Evolutionary conservation across 768 basidiomycete genomes (phyloP).

Genomic region (Hydnum rufescens): DNA sequence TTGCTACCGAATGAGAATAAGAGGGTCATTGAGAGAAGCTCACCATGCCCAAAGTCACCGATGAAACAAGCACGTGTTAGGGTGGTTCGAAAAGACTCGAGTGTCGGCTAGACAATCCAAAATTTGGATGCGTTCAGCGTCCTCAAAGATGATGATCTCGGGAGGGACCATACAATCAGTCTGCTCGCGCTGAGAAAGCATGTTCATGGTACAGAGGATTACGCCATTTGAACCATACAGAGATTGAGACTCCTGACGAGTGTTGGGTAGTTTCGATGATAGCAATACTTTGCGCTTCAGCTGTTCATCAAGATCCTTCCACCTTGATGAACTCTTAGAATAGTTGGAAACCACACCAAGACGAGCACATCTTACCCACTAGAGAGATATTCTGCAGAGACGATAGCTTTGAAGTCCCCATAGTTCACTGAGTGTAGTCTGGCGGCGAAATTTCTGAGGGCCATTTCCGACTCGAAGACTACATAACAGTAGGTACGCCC

Average conservation of each 20-base stretch:
- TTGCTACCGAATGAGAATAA: too few species aligned
- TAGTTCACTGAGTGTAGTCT: too few species aligned
- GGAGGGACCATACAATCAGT: too few species aligned
- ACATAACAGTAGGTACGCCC: too few species aligned
- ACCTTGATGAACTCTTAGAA: slow-evolving; percentile 27
- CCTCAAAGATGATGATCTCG: slow-evolving; percentile 26
- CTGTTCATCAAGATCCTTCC: slow-evolving; percentile 50
- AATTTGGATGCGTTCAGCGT: slow-evolving; percentile 31
- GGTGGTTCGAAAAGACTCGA: slow-evolving; percentile 6
- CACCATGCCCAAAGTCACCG: slow-evolving; percentile 35
- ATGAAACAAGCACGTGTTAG: slow-evolving; percentile 31
- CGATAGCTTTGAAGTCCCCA: slow-evolving; percentile 41
- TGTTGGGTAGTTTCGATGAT: slow-evolving; percentile 26
- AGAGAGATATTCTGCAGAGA: slow-evolving; percentile 49
- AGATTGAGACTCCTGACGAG: slow-evolving; percentile 15
- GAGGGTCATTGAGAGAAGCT: slow-evolving; percentile 9
- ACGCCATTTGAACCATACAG: slow-evolving; percentile 31
- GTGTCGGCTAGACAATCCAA: slow-evolving; percentile 28
- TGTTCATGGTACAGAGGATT: slow-evolving; percentile 55
- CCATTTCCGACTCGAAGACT: too few species aligned
- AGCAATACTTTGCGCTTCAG: slow-evolving; percentile 32
- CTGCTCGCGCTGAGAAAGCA: too few species aligned
- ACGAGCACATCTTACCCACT: too few species aligned
- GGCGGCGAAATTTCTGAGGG: too few species aligned
- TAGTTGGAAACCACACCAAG: too few species aligned